Conservation (phyloP, 306 rosid genomes). For the Cucurbita maxima region DNA sequence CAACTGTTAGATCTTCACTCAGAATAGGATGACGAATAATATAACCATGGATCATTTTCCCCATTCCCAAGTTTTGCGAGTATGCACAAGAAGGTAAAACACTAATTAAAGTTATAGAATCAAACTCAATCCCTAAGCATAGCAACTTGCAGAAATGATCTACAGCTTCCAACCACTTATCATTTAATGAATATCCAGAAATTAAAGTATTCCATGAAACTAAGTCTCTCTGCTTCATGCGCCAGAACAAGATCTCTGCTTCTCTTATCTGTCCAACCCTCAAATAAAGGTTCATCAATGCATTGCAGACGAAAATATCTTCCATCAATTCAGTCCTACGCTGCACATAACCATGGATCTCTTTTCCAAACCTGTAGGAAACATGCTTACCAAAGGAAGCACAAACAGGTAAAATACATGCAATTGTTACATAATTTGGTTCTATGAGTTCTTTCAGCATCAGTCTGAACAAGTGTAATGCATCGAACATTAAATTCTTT, state of each 20-base stretch:
- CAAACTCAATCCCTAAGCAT: conserved; percentile 26
- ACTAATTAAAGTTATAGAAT: conserved; percentile 63
- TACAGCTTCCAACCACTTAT: conserved; percentile 66
- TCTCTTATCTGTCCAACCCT: conserved; percentile 39
- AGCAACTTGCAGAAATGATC: conserved; percentile 34
- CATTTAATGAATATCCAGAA: conserved; percentile 52
- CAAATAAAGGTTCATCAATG: conserved; percentile 66
- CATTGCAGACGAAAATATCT: conserved; percentile 53
- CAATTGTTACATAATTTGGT: conserved; percentile 62
- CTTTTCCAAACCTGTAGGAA: conserved; percentile 45
- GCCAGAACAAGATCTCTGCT: conserved; percentile 48
- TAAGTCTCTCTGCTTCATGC: conserved; percentile 61
- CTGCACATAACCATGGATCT: conserved; percentile 52
- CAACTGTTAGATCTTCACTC: conserved; percentile 34
- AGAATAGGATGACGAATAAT: conserved; percentile 35
- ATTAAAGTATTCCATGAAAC: conserved; percentile 84
- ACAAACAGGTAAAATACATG: conserved; percentile 57
- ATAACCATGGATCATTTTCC: conserved; percentile 61
- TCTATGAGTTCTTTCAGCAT: conserved; percentile 44
- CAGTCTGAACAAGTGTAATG: conserved; percentile 31
- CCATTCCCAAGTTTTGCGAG: conserved; percentile 26
- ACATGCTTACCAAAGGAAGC: conserved; percentile 27
- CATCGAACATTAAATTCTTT: conserved; percentile 33
- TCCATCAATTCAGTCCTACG: conserved; percentile 35
- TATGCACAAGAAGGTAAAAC: conserved; percentile 62